Evolutionary conservation across 495 filamentous ascomycete genomes (phyloP).

Genomic region (Neurospora intermedia): DNA sequence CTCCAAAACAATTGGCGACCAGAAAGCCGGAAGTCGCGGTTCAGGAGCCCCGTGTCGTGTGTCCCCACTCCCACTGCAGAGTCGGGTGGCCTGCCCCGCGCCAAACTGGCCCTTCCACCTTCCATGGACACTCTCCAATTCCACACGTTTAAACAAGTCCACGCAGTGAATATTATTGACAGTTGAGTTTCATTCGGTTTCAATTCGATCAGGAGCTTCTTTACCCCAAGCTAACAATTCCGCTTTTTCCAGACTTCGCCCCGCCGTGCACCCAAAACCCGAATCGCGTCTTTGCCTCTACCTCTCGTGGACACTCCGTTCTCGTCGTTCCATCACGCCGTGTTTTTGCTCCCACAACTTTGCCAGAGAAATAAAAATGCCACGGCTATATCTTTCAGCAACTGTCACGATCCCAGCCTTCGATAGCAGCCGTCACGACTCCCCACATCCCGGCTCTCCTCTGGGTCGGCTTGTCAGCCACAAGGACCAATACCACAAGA

Average conservation of each 20-base stretch:
- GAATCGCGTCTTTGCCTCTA: not conserved
- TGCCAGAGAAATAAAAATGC: not conserved
- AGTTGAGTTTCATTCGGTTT: too few species aligned
- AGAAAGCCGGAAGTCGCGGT: not conserved
- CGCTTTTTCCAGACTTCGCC: not conserved
- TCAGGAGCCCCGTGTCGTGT: not conserved
- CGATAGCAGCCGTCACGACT: not conserved
- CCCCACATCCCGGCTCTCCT: not conserved
- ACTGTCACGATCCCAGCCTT: not conserved
- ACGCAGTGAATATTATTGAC: not conserved
- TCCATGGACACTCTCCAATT: not conserved
- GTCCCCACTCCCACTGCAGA: not conserved
- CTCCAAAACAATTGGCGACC: not conserved
- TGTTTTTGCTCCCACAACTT: not conserved
- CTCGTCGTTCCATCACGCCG: not conserved
- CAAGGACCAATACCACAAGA: not conserved
- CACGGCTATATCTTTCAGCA: accelerated
- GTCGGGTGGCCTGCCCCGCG: not conserved
- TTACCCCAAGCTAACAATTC: too few species aligned
- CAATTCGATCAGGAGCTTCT: too few species aligned
- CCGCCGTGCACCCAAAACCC: not conserved
- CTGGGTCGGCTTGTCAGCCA: not conserved
- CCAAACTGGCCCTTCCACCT: not conserved
- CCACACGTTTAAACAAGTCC: not conserved
- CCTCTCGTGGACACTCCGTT: not conserved